Base-by-base conservation (phyloP, 2,329 filamentous ascomycete genomes). In the Furcasterigmium sp. region DNA sequence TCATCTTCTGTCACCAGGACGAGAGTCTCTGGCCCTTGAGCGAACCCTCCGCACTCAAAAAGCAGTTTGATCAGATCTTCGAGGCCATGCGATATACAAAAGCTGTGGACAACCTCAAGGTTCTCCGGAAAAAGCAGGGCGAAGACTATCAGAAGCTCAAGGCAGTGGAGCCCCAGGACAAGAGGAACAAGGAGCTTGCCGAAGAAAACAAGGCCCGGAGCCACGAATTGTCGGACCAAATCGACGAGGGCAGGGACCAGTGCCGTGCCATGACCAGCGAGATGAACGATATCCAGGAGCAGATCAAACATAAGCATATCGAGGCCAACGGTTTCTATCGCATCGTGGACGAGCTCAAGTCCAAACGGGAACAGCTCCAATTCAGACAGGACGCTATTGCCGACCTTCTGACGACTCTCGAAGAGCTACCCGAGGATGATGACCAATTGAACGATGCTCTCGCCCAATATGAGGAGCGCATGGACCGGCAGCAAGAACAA, bases 1-100 rank as follows among this genome's bases (percentile, higher is more conserved):
- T 98, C 60, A 96, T 98, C 53, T 98, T 98, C 67, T 98, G 93
- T 61, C 93, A 98, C 59, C 93, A 98, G 60, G 93, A 98, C 60
- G 93, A 98, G 53, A 96, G 91, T 20, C 67, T 97, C 21, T 98
- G 93, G 93, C 93, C 93, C 0, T 83, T 98, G 75, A 94, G 89
- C 58, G 88, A 95, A 56, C 89, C 93, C 0, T 72, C 79, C 0
- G 80, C 80, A 1, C 71, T 98, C 40, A 98, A 98, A 66, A 94
- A 94, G 63, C 85, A 84, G 41, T 98, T 98, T 47, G 93, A 98
- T 58, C 89, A 95, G 60, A 98, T 98, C 10, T 98, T 98, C 53
- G 93, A 97, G 65, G 93, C 93, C 2, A 74, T 88, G 65, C 96
- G 95, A 61, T 98, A 97, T 64, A 95, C 91, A 26, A 96, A 95